Base-by-base conservation (phyloP, 2,329 filamentous ascomycete species). In the Didymella sp. region DNA sequence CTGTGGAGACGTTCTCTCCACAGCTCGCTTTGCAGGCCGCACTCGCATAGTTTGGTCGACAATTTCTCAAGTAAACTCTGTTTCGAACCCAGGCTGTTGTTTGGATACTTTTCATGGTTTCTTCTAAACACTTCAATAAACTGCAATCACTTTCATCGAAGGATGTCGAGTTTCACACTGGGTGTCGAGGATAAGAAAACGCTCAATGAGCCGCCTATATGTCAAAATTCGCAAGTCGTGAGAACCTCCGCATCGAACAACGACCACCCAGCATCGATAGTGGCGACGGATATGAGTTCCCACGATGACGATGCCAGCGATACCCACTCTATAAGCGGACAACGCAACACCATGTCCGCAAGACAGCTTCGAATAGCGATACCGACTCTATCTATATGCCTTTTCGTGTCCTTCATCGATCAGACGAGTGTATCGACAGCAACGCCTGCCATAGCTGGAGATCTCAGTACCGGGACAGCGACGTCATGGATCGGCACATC, bases 321-420 rank as follows among this genome's bases (percentile, higher is more conserved):
- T 35, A 49, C 61, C n/a, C 55, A 45, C 28, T 63, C 61, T 9
- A 44, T 63, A 27, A 60, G 61, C n/a, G 61, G 61, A 5, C 84
- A 87, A 68, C 84, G 80, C 7, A 84, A 87, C 56, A 79, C 86
- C 24, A 77, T 87, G 9, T 82, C 84, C 0, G 78, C 78, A 27
- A 74, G 72, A 7, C 78, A 85, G 61, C 74, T 84, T 5, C 59
- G 84, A 17, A 66, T 80, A 45, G 83, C 86, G 40, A 85, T 87
- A 57, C 72, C 73, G 6, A 80, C 81, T 2, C 75, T 87, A 9
- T 79, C 84, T 2, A 74, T 83, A 12, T 81, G 82, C 0, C 73
- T 87, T 4, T 72, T 86, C 12, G 82, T 87, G 27, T 80, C 78
- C 11, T 85, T 83, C 58, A 80, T 84, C 55, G 84, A 87, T 64